Base-by-base conservation (phyloP, 208 protist genomes). In the Chromosphaera perkinsii region DNA sequence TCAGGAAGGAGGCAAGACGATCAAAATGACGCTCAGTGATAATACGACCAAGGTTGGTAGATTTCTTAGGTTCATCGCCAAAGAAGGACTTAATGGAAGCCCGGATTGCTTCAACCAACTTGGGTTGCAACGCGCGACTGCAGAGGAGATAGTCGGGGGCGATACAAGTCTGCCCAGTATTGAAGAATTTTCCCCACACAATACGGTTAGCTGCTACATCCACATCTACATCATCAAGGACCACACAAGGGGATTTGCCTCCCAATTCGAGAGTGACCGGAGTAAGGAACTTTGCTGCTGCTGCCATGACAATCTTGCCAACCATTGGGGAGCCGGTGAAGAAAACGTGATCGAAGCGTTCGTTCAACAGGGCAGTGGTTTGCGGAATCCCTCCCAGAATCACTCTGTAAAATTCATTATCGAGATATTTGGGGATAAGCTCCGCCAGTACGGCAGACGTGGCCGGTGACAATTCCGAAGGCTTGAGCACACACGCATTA, bases 261-360 rank as follows among this genome's bases (percentile, higher is more conserved):
- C 91, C 91, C 17, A 93, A 76, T 72, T 94, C 91, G 32, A 94
- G 80, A n/a, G 80, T 80, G 7, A 88, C 74, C 26, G 91, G 91
- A 1, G 85, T 91, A 7, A 94, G 68, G 66, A 85, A 62, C 52
- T 89, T 61, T 14, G 88, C 72, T 31, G 87, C 85, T 2, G 76
- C 81, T 1, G 58, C 39, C 78, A 84, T 85, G 17, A 93, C 71
- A n/a, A 88, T 56, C 40, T 79, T 77, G 29, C 72, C 76, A 22
- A 81, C 72, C 29, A 0, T 49, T 22, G 56, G 39, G 7, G 51
- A 60, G 9, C 79, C 79, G 20, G 75, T 84, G 51, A 79, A 84
- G 45, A 75, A 72, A 48, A 79, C 75, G 7, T 60, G 9, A 45
- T 81, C 73, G 22, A 32, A 79, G 17, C 32, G 0, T 0, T 33